Conservation (phyloP, 179 eudicot species). For the Corrigiola litoralis region DNA sequence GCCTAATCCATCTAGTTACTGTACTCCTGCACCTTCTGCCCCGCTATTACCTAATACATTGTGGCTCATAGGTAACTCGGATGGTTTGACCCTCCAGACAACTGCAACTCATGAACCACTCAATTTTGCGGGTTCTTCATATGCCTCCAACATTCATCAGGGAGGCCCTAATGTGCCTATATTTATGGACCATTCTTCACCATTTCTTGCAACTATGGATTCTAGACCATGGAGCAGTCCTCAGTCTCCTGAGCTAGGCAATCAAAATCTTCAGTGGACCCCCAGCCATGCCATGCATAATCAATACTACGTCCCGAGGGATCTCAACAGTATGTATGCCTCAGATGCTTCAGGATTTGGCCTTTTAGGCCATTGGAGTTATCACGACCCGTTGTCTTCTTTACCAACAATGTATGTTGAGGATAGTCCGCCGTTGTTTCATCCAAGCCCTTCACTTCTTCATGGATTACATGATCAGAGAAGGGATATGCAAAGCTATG, state of each 20-base stretch:
- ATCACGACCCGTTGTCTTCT: slow-evolving; percentile 29
- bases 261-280: slow-evolving; percentile 23
- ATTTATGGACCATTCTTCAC: slow-evolving; percentile 31
- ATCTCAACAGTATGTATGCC: slow-evolving; percentile 22
- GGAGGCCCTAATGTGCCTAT: slow-evolving; percentile 27
- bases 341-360: slow-evolving; percentile 37
- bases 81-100: slow-evolving; percentile 23
- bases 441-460: slow-evolving; percentile 37
- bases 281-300: slow-evolving; percentile 19
- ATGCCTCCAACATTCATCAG: neutral
- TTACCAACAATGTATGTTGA: slow-evolving; percentile 38
- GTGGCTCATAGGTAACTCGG: slow-evolving; percentile 36
- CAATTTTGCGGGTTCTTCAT: neutral
- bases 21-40: slow-evolving; percentile 58
- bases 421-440: slow-evolving; percentile 35
- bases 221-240: slow-evolving; percentile 55
- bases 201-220: slow-evolving; percentile 29
- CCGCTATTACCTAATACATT: slow-evolving; percentile 47
- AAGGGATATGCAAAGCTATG: slow-evolving; percentile 33
- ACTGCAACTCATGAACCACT: slow-evolving; percentile 25
- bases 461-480: slow-evolving; percentile 47
- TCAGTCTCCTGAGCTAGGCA: slow-evolving; percentile 27
- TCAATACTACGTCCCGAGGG: slow-evolving; percentile 26
- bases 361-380: slow-evolving; percentile 51
- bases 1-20: slow-evolving; percentile 25